These are phyloP conservation scores for Tricholomella constricta DNA, from an alignment of 768 basidiomycete genomes.

Conservation along the genomic window DNA sequence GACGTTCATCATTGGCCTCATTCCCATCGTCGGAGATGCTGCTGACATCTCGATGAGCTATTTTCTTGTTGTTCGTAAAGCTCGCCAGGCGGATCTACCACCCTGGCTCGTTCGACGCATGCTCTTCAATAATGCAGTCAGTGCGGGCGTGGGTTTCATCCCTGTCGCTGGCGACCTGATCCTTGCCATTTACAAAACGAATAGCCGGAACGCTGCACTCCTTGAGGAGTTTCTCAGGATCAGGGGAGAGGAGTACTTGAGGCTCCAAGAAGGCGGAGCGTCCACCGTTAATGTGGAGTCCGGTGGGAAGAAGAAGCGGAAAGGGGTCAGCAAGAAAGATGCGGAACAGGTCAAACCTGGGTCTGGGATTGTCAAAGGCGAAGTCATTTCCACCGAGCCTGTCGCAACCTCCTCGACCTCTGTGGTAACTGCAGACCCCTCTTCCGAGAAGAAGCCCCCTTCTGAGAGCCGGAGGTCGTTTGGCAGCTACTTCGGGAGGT, in stretches of 20 bases:
- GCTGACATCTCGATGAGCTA: slow-evolving; percentile 70
- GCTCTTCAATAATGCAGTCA: slow-evolving; percentile 74
- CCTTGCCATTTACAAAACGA: slow-evolving; percentile 81
- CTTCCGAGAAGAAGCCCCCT: background rate
- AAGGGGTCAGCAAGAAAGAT: slow-evolving; percentile 34
- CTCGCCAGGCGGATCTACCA: slow-evolving; percentile 69
- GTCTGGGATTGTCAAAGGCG: slow-evolving; percentile 45
- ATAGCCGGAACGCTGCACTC: slow-evolving; percentile 84
- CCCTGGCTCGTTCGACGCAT: slow-evolving; percentile 70
- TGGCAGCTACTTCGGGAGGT: slow-evolving; percentile 21
- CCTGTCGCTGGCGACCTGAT: slow-evolving; percentile 78
- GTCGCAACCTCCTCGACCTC: background rate
- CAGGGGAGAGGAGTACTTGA: slow-evolving; percentile 73
- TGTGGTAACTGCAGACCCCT: background rate
- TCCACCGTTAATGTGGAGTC: slow-evolving; percentile 7
- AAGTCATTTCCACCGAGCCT: slow-evolving; percentile 24
- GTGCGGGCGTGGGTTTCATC: slow-evolving; percentile 63
- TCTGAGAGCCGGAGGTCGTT: slow-evolving; percentile 8
- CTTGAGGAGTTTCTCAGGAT: slow-evolving; percentile 84
- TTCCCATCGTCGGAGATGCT: slow-evolving; percentile 72
- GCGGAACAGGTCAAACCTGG: slow-evolving; percentile 54
- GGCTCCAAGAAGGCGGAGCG: slow-evolving; percentile 39
- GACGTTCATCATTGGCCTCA: slow-evolving; percentile 77
- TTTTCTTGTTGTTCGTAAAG: slow-evolving; percentile 72
- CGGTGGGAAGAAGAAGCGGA: slow-evolving; percentile 12